These are phyloP conservation scores for Cercospora sesami DNA, from an alignment of 2,329 filamentous ascomycete genomes.

Conservation along the genomic window DNA sequence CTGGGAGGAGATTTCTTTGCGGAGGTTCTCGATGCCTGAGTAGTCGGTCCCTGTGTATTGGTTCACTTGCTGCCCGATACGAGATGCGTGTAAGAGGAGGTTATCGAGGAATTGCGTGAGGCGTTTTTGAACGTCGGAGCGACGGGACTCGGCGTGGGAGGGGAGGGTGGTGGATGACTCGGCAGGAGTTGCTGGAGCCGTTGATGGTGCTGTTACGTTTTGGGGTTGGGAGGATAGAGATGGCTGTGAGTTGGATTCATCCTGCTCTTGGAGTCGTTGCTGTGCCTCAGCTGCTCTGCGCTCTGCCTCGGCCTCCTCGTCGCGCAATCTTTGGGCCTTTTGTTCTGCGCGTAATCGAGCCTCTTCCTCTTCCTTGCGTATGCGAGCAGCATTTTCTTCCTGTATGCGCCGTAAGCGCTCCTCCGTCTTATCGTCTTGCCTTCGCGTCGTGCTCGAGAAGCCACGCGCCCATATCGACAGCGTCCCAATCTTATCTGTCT, in stretches of 20 bases:
- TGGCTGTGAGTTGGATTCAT: not conserved
- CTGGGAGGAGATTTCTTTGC: constrained; percentile 70
- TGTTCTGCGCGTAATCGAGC: constrained; percentile 9
- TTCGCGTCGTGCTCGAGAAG: constrained; percentile 22
- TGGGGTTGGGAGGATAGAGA: not conserved
- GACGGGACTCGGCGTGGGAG: constrained; percentile 54
- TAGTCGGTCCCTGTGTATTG: constrained; percentile 86
- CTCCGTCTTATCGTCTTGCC: constrained; percentile 10
- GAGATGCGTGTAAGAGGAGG: constrained; percentile 78
- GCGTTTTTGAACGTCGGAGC: constrained; percentile 59
- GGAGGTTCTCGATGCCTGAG: constrained; percentile 82
- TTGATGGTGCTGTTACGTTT: not conserved
- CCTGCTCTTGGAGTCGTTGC: not conserved
- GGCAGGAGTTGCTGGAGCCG: constrained; percentile 19
- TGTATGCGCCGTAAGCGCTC: constrained; percentile 3
- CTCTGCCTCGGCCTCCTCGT: constrained; percentile 9
- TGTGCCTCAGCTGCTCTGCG: not conserved
- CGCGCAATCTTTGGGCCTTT: constrained; percentile 7
- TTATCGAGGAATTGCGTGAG: constrained; percentile 82
- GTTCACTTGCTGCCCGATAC: constrained; percentile 85
- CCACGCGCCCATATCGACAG: constrained; percentile 11
- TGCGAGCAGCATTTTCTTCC: not conserved
- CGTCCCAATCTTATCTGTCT: not conserved
- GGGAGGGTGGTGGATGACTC: constrained; percentile 45
- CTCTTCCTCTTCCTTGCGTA: constrained; percentile 15